Conservation (phyloP, 768 basidiomycete genomes). For the Mycena metata region DNA sequence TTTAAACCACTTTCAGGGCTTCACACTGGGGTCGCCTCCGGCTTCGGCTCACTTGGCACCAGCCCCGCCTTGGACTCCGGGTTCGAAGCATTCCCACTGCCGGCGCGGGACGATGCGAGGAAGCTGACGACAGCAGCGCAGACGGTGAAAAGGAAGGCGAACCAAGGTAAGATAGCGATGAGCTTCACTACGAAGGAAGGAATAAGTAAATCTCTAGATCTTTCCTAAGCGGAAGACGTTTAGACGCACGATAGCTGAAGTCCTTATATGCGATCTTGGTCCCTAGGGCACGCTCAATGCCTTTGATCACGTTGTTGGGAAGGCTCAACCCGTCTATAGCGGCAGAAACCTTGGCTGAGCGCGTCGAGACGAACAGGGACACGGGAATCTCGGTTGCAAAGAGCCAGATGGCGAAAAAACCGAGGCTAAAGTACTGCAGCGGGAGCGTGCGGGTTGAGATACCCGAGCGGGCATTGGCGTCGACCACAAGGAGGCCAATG, state of each 20-base stretch:
- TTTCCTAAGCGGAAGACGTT: not conserved
- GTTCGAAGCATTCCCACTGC: not conserved
- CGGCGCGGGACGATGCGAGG: constrained; percentile 42
- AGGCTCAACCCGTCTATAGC: constrained; percentile 54
- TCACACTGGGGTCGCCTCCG: too few species aligned
- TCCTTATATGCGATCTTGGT: constrained; percentile 58
- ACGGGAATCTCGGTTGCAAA: constrained; percentile 64
- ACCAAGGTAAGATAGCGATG: constrained; percentile 67
- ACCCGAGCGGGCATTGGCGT: constrained; percentile 36
- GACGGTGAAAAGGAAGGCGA: constrained; percentile 57
- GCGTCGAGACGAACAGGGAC: constrained; percentile 60
- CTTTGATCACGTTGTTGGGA: constrained; percentile 52
- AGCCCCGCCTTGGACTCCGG: not conserved
- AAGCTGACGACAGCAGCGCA: constrained; percentile 53
- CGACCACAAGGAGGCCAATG: constrained; percentile 42
- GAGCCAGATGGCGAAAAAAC: constrained; percentile 61
- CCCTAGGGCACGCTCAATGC: constrained; percentile 52
- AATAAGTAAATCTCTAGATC: constrained; percentile 1
- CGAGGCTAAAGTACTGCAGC: constrained; percentile 54
- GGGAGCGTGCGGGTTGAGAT: constrained; percentile 46
- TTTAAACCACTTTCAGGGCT: too few species aligned
- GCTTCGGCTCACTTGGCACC: too few species aligned
- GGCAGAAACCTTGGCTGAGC: constrained; percentile 60
- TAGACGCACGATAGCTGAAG: constrained; percentile 61
- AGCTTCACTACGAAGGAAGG: constrained; percentile 55